Base-by-base conservation (phyloP, 2,329 filamentous ascomycete genomes). In the Sarocladium strictum region DNA sequence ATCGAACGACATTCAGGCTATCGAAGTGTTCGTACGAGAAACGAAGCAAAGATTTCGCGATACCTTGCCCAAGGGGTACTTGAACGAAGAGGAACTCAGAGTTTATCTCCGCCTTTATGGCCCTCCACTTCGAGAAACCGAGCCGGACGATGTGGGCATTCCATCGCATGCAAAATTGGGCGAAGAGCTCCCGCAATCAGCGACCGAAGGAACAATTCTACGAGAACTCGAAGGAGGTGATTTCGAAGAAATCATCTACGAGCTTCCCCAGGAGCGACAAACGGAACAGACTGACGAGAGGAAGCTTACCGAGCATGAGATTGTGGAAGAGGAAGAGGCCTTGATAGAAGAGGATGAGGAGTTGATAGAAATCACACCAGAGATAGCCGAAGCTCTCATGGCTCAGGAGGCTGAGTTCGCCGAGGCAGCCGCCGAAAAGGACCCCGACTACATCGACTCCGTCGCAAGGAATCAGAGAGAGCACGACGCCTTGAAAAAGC, bases 51-150 rank as follows among this genome's bases (percentile, higher is more conserved):
- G 82, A 9, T 95, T 90, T 67, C 86, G 90, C 58, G 85, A 94
- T 63, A 85, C 79, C 0, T 70, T 97, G 23, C 92, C 92, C 0
- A 80, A 83, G 29, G 84, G 79, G 32, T 83, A 89, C 61, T 69
- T 97, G 53, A 84, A 76, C 32, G 76, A 78, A 1, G 80, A 87
- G 53, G 91, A 96, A 67, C 85, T 87, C 63, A 74, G 73, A 49
- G 72, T 96, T 1, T 96, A 96, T 68, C 84, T 87, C 64, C 79
- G 90, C 59, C 72, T 96, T 15, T 97, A 94, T 67, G 93, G 92
- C 1, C 76, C 85, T 32, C 90, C 91, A 2, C 66, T 89, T 58
- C 77, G 84, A 40, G 77, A 80, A 53, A 86, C 82, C 2, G 68
- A 64, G 7, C 76, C 80, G 1, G 83, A 85, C 55, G 81, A 87